Evolutionary conservation across 1,139 yeast genomes (phyloP).

Genomic region (Lodderomyces oxycetoniae): DNA sequence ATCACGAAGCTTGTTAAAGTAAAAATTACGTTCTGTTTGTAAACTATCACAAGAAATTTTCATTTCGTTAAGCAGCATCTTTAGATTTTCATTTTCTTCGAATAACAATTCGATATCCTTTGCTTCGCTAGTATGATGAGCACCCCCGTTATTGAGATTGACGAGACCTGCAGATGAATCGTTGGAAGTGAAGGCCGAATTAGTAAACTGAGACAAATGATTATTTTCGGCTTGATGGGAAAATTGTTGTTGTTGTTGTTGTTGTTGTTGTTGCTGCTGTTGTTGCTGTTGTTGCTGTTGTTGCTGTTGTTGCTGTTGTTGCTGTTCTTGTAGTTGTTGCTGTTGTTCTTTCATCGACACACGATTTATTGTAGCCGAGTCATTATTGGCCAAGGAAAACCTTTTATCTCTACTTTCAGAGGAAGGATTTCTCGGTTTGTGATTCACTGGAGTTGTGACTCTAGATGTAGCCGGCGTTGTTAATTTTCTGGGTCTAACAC

Average conservation of each 20-base stretch:
- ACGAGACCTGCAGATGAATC: too few relatives aligned
- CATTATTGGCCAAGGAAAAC: not conserved
- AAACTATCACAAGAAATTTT: constrained; percentile 35
- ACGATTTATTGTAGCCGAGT: not conserved
- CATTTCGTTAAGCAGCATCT: constrained; percentile 50
- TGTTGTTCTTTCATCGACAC: not conserved
- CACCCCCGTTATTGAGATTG: too few relatives aligned
- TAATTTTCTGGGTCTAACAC: constrained; percentile 6
- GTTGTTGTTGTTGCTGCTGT: not conserved
- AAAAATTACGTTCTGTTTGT: constrained; percentile 71
- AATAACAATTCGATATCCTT: constrained; percentile 7
- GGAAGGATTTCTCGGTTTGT: constrained; percentile 2
- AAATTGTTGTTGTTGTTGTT: constrained; percentile 1
- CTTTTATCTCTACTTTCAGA: not conserved
- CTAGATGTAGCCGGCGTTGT: constrained; percentile 4
- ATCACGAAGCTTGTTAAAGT: constrained; percentile 82
- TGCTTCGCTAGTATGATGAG: constrained; percentile 37
- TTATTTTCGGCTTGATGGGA: not conserved
- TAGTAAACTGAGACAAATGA: too few relatives aligned
- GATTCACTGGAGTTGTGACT: constrained; percentile 7
- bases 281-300: constrained; percentile 1
- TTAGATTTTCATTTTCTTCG: constrained; percentile 36
- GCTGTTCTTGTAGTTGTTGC: constrained; percentile 1
- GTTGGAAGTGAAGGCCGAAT: too few relatives aligned
- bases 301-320: constrained; percentile 1